Base-by-base conservation (phyloP, 768 basidiomycete genomes). In the Boletus fagicola region DNA sequence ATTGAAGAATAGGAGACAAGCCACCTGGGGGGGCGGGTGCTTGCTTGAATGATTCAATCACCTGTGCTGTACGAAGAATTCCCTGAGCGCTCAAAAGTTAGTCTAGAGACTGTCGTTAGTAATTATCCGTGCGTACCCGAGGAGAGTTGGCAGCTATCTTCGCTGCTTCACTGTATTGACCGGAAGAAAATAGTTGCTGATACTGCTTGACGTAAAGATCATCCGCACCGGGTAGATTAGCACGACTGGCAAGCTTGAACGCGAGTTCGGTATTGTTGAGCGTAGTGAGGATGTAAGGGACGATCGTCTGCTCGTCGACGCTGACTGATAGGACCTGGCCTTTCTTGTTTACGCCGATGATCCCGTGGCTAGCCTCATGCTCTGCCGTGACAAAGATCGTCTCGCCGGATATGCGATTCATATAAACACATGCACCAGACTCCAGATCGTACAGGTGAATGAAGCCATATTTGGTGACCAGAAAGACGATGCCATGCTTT, bases 371-470 rank as follows among this genome's bases (percentile, higher is more conserved):
- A 18, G 87, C 83, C 72, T 98, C 95, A 68, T 98, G 94, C 68
- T 98, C 95, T 35, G 96, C 92, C 13, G 97, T 98, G 45, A 97
- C 94, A 71, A 99, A 99, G 71, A 99, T 98, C 35, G 97, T 98
- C 78, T 99, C 97, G 35, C 97, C 96, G 43, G 92, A 94, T 72
- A 99, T 99, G 62, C 97, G 90, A 82, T 99, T 99, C 97, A 99
- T 99, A 80, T 98, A 99, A 58, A 99, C 86, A 76, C 97, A 98
- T 44, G 92, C 88, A 56, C 95, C 97, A 10, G 94, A 84, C 74
- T 99, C 97, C 62, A 98, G 85, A 75, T 99, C 97, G 74, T 99
- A 99, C 15, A 99, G 83, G 74, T 98, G 97, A 69, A 99, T 98
- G 77, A 99, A 99, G 42, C 97, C 97, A 71, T 93, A 98, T 74